These are phyloP conservation scores for Galerina marginata DNA, from an alignment of 768 basidiomycete genomes.

Conservation along the genomic window DNA sequence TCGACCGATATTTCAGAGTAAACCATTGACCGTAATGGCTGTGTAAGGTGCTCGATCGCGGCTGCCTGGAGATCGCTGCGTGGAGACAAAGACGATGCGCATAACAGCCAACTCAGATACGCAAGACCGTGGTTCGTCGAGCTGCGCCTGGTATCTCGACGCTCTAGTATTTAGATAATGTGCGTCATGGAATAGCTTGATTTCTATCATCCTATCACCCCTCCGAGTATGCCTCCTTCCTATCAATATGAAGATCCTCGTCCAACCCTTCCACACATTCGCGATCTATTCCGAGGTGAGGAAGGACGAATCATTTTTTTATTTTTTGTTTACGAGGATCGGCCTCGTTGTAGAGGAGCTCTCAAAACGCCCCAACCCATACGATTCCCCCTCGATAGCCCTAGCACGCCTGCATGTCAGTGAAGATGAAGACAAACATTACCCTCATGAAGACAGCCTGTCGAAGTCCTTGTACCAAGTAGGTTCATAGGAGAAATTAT, in stretches of 20 bases:
- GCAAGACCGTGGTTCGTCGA: conserved; percentile 7
- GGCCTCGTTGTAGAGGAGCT: conserved; percentile 47
- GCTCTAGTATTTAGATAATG: conserved; percentile 23
- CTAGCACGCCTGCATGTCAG: conserved; percentile 49
- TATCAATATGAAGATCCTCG: conserved; percentile 40
- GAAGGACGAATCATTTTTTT: background rate
- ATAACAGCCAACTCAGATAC: conserved; percentile 24
- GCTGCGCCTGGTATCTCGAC: conserved; percentile 6
- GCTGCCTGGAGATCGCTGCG: conserved; percentile 13
- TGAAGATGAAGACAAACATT: conserved; percentile 37
- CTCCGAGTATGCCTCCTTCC: conserved; percentile 30
- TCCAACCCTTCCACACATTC: conserved; percentile 74
- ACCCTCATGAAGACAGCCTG: background rate
- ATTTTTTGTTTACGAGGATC: conserved; percentile 8
- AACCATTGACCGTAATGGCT: conserved; percentile 6
- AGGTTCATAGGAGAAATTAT: background rate
- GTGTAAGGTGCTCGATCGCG: conserved; percentile 7
- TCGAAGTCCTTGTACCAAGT: conserved; percentile 14
- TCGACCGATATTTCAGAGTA: background rate
- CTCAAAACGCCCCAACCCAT: conserved; percentile 41
- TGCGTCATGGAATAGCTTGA: conserved; percentile 13
- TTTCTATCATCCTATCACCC: conserved; percentile 7
- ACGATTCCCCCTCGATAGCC: conserved; percentile 42
- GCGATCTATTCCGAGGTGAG: conserved; percentile 69
- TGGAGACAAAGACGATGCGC: conserved; percentile 21